A percentile compares a stretch with the other conserved stretches of the same genome.
These are phyloP conservation scores for Escovopsis sp. DNA, from an alignment of 2,329 filamentous ascomycete species.

Conservation along the genomic window DNA sequence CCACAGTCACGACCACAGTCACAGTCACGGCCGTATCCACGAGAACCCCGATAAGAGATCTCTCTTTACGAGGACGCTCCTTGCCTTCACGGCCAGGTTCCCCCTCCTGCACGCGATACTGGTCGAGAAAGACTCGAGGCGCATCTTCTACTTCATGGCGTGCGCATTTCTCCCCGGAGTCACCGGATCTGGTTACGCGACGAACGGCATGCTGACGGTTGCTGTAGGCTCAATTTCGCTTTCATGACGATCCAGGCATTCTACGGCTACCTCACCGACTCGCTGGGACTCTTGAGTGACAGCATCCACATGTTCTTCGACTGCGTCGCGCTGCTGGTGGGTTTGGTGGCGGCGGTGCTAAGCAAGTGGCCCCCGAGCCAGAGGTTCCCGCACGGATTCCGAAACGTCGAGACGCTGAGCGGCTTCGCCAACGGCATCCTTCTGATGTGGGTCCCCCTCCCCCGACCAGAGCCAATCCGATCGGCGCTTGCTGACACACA, in stretches of 20 bases:
- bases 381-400: constrained; percentile 86
- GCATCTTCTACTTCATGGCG: constrained; percentile 96
- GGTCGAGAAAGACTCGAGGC: constrained; percentile 78
- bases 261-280: constrained; percentile 88
- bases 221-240: constrained; percentile 64
- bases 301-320: constrained; percentile 99
- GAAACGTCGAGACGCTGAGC: constrained; percentile 90
- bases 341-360: constrained; percentile 81
- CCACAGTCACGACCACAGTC: constrained; percentile 17
- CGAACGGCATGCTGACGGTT: neutral
- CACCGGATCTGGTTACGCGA: too few relatives aligned
- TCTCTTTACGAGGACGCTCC: constrained; percentile 53
- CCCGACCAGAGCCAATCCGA: neutral
- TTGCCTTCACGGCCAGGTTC: constrained; percentile 54
- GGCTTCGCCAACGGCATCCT: constrained; percentile 96
- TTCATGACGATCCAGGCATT: constrained; percentile 94
- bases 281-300: constrained; percentile 85
- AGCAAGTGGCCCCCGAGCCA: constrained; percentile 91
- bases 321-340: constrained; percentile 81
- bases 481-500: constrained; percentile 5
- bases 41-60: constrained; percentile 40
- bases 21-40: constrained; percentile 17
- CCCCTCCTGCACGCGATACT: constrained; percentile 77
- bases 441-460: constrained; percentile 51
- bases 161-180: constrained; percentile 27